phyloP scores from a whole-genome alignment of 1,284 basidiomycete genomes.

The Ustilago curta region DNA sequence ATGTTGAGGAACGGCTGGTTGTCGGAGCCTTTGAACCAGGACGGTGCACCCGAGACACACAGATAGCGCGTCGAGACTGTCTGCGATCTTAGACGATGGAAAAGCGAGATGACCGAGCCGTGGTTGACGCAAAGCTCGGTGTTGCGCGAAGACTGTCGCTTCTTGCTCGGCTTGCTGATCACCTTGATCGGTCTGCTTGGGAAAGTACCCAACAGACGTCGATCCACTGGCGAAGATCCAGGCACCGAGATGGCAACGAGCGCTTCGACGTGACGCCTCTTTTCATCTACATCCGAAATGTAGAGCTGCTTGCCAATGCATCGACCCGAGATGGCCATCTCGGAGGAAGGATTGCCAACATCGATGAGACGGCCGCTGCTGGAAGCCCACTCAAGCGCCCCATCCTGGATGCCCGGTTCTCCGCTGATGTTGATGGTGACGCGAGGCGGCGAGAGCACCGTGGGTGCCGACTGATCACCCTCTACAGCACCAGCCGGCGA shows the following conservation, averaged over 20 bases:
- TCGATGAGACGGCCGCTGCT: conserved; percentile 84
- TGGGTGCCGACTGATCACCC: conserved; percentile 66
- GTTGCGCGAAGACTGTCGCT: conserved; percentile 85
- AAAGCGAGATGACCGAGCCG: conserved; percentile 92
- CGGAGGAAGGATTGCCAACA: conserved; percentile 74
- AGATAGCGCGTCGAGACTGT: conserved; percentile 83
- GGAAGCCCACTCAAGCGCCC: conserved; percentile 84
- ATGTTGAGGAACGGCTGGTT: conserved; percentile 62
- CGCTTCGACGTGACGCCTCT: conserved; percentile 61
- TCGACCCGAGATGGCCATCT: conserved; percentile 73
- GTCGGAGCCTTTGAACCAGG: conserved; percentile 65
- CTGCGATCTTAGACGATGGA: conserved; percentile 89
- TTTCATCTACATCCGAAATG: conserved; percentile 80
- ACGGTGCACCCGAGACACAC: conserved; percentile 85
- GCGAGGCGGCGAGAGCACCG: conserved; percentile 80
- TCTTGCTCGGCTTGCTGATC: conserved; percentile 80
- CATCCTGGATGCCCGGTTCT: conserved; percentile 83
- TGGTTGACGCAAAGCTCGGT: conserved; percentile 93
- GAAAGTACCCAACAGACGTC: conserved; percentile 78
- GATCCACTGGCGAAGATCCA: conserved; percentile 75
- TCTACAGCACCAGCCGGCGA: conserved; percentile 21
- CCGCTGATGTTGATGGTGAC: conserved; percentile 91
- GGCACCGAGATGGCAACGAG: conserved; percentile 80
- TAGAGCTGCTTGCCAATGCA: conserved; percentile 90
- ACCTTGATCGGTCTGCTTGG: conserved; percentile 94